Percentiles rank a stretch among this genome's conserved stretches.
Conservation (phyloP, 305 asterid species). For the Solanum hybrid region DNA sequence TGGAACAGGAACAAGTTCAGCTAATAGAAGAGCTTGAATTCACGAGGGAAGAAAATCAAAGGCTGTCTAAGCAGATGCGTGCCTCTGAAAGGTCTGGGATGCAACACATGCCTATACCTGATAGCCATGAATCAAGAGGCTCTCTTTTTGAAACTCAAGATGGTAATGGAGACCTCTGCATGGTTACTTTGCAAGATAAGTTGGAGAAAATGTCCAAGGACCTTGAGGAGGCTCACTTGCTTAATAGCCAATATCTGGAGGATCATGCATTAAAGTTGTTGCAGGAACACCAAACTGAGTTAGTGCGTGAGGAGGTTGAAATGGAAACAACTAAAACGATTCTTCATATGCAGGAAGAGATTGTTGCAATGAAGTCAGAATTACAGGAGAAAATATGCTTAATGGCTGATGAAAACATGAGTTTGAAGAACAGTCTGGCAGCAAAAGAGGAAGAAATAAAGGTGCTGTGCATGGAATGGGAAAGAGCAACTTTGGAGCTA, state of each 20-base stretch:
- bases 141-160: conserved; percentile 16
- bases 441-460: conserved; percentile 56
- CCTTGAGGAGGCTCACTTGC: conserved; percentile 37
- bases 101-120: conserved; percentile 7
- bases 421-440: conserved; percentile 40
- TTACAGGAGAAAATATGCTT: conserved; percentile 39
- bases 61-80: conserved; percentile 27
- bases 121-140: conserved; percentile 5
- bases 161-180: conserved; percentile 20
- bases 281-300: conserved; percentile 40
- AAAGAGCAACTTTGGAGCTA: conserved; percentile 75
- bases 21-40: conserved; percentile 41
- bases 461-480: conserved; percentile 57
- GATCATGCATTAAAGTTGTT: conserved; percentile 33
- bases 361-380: conserved; percentile 50
- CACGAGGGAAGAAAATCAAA: conserved; percentile 33
- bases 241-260: conserved; percentile 29
- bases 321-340: conserved; percentile 58
- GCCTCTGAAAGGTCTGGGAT: conserved; percentile 15
- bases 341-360: conserved; percentile 62
- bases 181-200: conserved; percentile 36
- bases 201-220: conserved; percentile 39
- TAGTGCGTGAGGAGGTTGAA: conserved; percentile 51
- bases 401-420: conserved; percentile 51
- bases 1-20: conserved; percentile 41